Conservation (phyloP, 2,329 filamentous ascomycete species). For the Ambrosiella beaveri region DNA sequence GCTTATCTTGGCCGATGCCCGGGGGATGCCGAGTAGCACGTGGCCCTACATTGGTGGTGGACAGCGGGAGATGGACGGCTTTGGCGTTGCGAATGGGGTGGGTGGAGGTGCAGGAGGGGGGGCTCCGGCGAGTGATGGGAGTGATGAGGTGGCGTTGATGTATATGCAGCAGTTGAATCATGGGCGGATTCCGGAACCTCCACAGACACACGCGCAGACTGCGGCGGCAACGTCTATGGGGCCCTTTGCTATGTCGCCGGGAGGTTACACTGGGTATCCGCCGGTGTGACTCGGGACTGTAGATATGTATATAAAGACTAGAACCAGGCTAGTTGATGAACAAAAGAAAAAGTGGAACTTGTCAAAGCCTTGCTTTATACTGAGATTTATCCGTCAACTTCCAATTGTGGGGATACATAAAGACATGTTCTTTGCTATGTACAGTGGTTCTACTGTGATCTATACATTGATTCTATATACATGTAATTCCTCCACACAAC, state of each 20-base stretch:
- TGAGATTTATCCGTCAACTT: too few species aligned
- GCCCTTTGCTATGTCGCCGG: too few species aligned
- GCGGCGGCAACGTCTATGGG: not conserved
- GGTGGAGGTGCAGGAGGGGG: not conserved
- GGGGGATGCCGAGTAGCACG: constrained; percentile 12
- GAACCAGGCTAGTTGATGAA: too few species aligned
- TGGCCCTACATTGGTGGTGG: constrained; percentile 4
- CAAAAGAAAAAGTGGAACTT: too few species aligned
- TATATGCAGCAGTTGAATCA: not conserved
- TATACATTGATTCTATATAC: not conserved
- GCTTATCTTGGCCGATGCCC: constrained; percentile 13
- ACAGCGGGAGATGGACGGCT: not conserved
- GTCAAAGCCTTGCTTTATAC: too few species aligned
- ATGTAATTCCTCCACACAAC: not conserved
- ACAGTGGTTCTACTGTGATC: not conserved
- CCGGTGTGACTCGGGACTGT: too few species aligned
- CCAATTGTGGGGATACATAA: not conserved
- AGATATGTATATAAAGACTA: too few species aligned
- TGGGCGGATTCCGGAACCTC: not conserved
- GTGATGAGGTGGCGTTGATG: not conserved
- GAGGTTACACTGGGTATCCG: too few species aligned
- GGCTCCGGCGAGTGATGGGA: not conserved
- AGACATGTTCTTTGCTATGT: not conserved
- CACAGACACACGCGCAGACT: not conserved
- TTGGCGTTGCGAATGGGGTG: not conserved